These are phyloP conservation scores for Chaetomiaceae sp. DNA, from an alignment of 2,329 filamentous ascomycete genomes.

Conservation along the genomic window DNA sequence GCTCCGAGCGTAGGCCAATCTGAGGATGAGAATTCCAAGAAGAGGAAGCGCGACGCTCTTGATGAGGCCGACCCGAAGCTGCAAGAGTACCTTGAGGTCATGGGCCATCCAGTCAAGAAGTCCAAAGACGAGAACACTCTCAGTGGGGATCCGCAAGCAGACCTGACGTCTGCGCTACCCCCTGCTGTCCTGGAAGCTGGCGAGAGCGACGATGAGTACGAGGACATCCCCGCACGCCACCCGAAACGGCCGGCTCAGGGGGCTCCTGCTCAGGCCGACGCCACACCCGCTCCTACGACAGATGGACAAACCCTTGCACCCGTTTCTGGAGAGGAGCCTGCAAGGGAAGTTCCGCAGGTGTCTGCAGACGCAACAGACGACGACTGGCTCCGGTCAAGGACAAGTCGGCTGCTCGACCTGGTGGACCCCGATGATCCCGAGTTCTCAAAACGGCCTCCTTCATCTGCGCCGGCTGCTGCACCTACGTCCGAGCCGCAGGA, in stretches of 20 bases:
- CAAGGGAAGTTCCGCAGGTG: constrained; percentile 15
- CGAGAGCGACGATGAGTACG: constrained; percentile 73
- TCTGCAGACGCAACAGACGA: constrained; percentile 59
- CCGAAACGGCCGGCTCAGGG: constrained; percentile 41
- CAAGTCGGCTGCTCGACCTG: constrained; percentile 79
- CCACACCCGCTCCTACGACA: constrained; percentile 11
- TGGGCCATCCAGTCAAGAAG: constrained; percentile 64
- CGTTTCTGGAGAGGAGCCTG: constrained; percentile 16
- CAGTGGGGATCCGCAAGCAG: constrained; percentile 3
- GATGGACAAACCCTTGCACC: constrained; percentile 12
- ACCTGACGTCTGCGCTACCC: constrained; percentile 1
- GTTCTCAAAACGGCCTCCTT: constrained; percentile 23
- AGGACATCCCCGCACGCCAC: constrained; percentile 55
- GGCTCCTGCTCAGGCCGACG: constrained; percentile 6
- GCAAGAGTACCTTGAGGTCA: constrained; percentile 79
- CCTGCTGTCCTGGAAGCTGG: constrained; percentile 37
- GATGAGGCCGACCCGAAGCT: constrained; percentile 71
- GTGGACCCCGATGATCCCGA: constrained; percentile 65
- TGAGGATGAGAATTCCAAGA: constrained; percentile 42
- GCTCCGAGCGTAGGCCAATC: constrained; percentile 10
- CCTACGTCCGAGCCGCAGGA: constrained; percentile 24
- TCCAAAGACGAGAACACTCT: constrained; percentile 44
- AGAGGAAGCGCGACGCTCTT: constrained; percentile 61
- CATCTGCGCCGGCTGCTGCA: constrained; percentile 17
- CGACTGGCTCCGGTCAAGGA: constrained; percentile 89